Base-by-base conservation (phyloP, 495 filamentous ascomycete genomes). In the Podospora didyma region DNA sequence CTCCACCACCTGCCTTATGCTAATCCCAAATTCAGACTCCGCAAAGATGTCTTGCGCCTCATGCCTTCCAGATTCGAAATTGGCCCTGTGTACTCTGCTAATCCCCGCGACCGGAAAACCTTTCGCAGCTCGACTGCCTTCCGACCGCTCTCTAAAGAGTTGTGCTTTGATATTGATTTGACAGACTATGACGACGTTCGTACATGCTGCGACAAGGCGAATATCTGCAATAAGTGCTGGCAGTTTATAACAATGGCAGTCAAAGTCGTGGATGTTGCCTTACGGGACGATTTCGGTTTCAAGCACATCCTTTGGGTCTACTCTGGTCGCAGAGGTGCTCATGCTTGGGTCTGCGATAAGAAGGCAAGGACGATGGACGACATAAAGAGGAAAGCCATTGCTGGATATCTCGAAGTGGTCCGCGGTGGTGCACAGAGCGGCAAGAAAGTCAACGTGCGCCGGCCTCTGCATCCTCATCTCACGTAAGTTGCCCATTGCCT, bases 111-210 rank as follows among this genome's bases (percentile, higher is more conserved):
- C 56, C 89, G 95, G 62, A 98, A 98, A 73, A 84, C 83, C 0
- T 73, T 96, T 6, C 84, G 86, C 44, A 96, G 95, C 70, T 73
- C 81, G 16, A 80, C 78, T 52, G 76, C 80, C 9, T 92, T 94
- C 69, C 79, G 79, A 46, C 92, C 94, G 2, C 68, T 95, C 3
- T 76, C 86, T 1, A 97, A 97, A 67, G 94, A 98, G 70, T 73
- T 98, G 16, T 95, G 96, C 58, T 97, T 98, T 74, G 94, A 98
- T 86, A 96, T 98, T 61, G 94, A 98, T 82, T 79, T 98, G 80
- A 97, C 93, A 24, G 94, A 97, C 75, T 98, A 98, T 71, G 94
- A 98, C 67, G 89, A 96, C 47, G 89, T 97, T 61, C 87, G 94
- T 21, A 96, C 93, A 20, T 98, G 94, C 73, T 98, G 94, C 69